Evolutionary conservation across 2,329 filamentous ascomycete genomes (phyloP).

Genomic region (Aspergillus spinulosporus): DNA sequence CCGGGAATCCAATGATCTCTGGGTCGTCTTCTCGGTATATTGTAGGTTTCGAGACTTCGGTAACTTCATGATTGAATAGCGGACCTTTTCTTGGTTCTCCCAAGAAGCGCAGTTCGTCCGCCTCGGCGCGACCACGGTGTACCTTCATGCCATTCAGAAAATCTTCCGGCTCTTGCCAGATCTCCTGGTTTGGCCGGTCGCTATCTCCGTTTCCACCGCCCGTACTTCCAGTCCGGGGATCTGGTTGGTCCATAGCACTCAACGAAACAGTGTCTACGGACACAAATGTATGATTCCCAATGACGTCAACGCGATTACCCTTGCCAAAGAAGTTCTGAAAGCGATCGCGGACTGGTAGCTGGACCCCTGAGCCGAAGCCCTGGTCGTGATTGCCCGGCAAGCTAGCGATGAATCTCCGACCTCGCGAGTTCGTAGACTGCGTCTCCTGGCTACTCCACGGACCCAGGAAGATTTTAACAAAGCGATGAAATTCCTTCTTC

Average conservation of each 20-base stretch:
- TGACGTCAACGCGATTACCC: slow-evolving; percentile 83
- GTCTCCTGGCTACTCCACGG: slow-evolving; percentile 63
- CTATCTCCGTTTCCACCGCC: slow-evolving; percentile 49
- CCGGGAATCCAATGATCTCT: slow-evolving; percentile 65
- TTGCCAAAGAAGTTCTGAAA: slow-evolving; percentile 90
- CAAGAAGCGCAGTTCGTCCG: slow-evolving; percentile 66
- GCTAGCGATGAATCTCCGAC: slow-evolving; percentile 79
- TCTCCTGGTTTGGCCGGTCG: slow-evolving; percentile 56
- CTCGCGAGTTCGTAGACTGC: slow-evolving; percentile 60
- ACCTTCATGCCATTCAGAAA: slow-evolving; percentile 70
- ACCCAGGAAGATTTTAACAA: slow-evolving; percentile 79
- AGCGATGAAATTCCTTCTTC: slow-evolving; percentile 82
- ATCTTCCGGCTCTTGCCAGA: slow-evolving; percentile 74
- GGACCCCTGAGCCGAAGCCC: slow-evolving; percentile 84
- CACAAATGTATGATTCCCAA: slow-evolving; percentile 94
- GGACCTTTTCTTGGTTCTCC: slow-evolving; percentile 60
- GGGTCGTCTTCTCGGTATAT: slow-evolving; percentile 24
- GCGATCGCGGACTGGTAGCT: slow-evolving; percentile 73
- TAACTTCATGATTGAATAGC: slow-evolving; percentile 59
- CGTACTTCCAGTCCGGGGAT: slow-evolving; percentile 49
- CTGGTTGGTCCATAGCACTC: slow-evolving; percentile 67
- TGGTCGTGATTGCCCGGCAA: slow-evolving; percentile 94
- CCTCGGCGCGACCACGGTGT: slow-evolving; percentile 66
- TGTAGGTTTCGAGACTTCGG: slow-evolving; percentile 55
- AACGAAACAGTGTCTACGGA: slow-evolving; percentile 86